Evolutionary conservation across 441 rosid species (phyloP).

Genomic region (Corymbia calophylla): DNA sequence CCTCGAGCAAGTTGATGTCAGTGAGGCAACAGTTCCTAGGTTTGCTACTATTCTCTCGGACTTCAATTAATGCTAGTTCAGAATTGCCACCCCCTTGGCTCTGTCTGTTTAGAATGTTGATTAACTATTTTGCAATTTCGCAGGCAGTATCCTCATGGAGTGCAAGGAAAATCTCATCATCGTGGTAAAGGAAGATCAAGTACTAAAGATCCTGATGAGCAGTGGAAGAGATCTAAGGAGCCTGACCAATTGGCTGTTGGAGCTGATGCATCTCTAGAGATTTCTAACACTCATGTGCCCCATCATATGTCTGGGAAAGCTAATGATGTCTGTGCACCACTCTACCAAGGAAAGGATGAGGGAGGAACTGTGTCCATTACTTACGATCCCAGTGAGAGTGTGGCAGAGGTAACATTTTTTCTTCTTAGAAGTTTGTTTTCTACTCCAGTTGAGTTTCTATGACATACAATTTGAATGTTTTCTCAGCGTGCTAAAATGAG

Average conservation of each 20-base stretch:
- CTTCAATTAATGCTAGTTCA: slow-evolving; percentile 14
- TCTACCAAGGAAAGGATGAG: slow-evolving; percentile 27
- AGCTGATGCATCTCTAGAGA: slow-evolving; percentile 28
- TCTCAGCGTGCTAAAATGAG: slow-evolving; percentile 35
- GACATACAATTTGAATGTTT: neutral
- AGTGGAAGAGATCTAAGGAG: slow-evolving; percentile 38
- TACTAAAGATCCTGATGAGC: slow-evolving; percentile 46
- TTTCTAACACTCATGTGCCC: slow-evolving; percentile 26
- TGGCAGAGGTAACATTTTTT: slow-evolving; percentile 34
- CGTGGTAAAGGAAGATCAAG: slow-evolving; percentile 48
- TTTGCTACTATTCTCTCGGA: slow-evolving; percentile 10
- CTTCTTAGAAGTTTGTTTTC: neutral
- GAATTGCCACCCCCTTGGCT: neutral
- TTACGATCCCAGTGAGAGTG: slow-evolving; percentile 45
- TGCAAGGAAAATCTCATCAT: slow-evolving; percentile 45
- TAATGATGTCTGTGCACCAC: slow-evolving; percentile 21
- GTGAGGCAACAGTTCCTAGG: slow-evolving; percentile 52
- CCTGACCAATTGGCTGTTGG: slow-evolving; percentile 18
- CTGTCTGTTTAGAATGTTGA: slow-evolving; percentile 9
- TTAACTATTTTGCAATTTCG: slow-evolving; percentile 21
- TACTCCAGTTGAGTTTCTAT: neutral
- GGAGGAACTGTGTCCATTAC: slow-evolving; percentile 26
- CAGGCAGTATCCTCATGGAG: slow-evolving; percentile 63
- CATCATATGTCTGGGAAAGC: slow-evolving; percentile 12
- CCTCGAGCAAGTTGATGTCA: slow-evolving; percentile 22